phyloP scores from a whole-genome alignment of 345 rosid genomes.

The Hibiscus trionum region DNA sequence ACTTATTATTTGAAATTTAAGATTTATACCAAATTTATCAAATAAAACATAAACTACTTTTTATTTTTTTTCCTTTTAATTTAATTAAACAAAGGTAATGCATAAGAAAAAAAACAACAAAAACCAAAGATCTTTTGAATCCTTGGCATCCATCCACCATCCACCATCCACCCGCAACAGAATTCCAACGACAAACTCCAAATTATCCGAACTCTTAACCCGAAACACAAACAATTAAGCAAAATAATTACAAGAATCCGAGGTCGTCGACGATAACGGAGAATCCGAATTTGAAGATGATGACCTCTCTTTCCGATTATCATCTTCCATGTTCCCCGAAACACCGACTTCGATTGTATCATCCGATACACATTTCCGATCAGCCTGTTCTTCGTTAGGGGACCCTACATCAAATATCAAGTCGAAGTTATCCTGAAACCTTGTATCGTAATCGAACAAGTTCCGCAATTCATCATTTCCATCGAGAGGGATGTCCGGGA shows the following conservation, averaged over 20 bases:
- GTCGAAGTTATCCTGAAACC: slow-evolving; percentile 79
- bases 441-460: slow-evolving; percentile 37
- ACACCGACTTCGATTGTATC: slow-evolving; percentile 23
- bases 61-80: slow-evolving; percentile 13
- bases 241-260: slow-evolving; percentile 46
- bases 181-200: slow-evolving; percentile 18
- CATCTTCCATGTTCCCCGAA: slow-evolving; percentile 12
- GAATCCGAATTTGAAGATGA: slow-evolving; percentile 27
- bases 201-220: background rate
- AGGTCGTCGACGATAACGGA: slow-evolving; percentile 33
- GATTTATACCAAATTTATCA: no score
- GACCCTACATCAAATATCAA: slow-evolving; percentile 38
- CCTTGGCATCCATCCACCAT: slow-evolving; percentile 6
- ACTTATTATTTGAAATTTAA: no score
- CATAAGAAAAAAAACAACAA: background rate
- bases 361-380: slow-evolving; percentile 14
- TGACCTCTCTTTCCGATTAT: slow-evolving; percentile 21
- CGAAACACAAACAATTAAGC: slow-evolving; percentile 21
- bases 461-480: slow-evolving; percentile 40
- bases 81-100: background rate
- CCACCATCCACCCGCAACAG: background rate
- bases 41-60: no score
- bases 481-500: slow-evolving; percentile 33
- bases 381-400: slow-evolving; percentile 12
- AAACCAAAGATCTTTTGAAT: background rate